Conservation (phyloP, 805 yeast genomes). For the Candida insectalens region DNA sequence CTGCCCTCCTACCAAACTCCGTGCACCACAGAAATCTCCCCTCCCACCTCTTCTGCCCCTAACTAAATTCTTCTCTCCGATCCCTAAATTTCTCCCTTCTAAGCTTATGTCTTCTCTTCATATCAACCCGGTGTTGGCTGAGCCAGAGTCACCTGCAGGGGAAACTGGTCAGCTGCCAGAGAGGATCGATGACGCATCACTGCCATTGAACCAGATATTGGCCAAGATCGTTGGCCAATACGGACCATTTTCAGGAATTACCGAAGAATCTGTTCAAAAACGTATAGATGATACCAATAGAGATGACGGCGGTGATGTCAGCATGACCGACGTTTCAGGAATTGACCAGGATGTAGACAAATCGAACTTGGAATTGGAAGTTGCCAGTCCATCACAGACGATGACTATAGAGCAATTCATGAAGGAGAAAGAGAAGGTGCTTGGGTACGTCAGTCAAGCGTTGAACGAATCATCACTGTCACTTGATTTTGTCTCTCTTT, state of each 20-base stretch:
- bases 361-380: background rate
- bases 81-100: no score
- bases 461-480: conserved; percentile 84
- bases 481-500: conserved; percentile 75
- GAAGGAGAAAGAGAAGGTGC: conserved; percentile 41
- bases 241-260: conserved; percentile 41
- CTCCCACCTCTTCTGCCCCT: no score
- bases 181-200: conserved; percentile 8
- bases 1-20: no score
- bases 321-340: conserved; percentile 10
- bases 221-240: conserved; percentile 8
- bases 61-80: no score
- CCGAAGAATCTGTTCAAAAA: conserved; percentile 35
- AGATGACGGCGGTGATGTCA: conserved; percentile 6
- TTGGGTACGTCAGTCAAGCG: conserved; percentile 51
- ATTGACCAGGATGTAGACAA: conserved; percentile 10
- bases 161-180: background rate
- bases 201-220: conserved; percentile 10
- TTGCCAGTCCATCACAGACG: conserved; percentile 1
- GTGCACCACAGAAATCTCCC: no score
- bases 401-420: conserved; percentile 31
- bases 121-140: background rate
- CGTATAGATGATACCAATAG: conserved; percentile 6
- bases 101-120: background rate
- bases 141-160: background rate